Conservation (phyloP, 2,329 filamentous ascomycete species). For the Penicillium sp. region DNA sequence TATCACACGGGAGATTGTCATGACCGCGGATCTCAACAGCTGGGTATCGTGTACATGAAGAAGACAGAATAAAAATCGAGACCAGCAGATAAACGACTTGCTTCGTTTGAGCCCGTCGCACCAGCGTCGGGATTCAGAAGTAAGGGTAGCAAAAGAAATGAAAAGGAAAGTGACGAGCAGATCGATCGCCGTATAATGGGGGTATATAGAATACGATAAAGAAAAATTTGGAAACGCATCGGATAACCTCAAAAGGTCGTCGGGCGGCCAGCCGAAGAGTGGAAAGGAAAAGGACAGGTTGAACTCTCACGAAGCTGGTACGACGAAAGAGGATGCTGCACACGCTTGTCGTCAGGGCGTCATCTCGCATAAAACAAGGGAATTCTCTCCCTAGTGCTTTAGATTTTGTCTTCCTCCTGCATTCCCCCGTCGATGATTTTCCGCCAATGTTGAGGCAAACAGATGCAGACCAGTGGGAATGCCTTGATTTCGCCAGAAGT, state of each 20-base stretch:
- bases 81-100: constrained; percentile 9
- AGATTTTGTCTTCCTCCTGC: constrained; percentile 26
- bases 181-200: constrained; percentile 26
- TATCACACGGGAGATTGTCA: neutral
- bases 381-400: constrained; percentile 14
- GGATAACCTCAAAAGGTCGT: neutral
- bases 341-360: constrained; percentile 41
- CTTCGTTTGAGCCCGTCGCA: constrained; percentile 16
- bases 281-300: constrained; percentile 8
- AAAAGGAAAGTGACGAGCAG: constrained; percentile 20
- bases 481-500: constrained; percentile 87
- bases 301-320: constrained; percentile 13
- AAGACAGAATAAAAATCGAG: constrained; percentile 19
- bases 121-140: constrained; percentile 22
- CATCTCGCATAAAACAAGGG: constrained; percentile 27
- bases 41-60: constrained; percentile 16
- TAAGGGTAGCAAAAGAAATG: constrained; percentile 4
- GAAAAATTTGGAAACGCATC: constrained; percentile 19
- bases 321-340: constrained; percentile 21
- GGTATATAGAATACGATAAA: constrained; percentile 31
- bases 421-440: constrained; percentile 90
- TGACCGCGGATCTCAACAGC: constrained; percentile 6
- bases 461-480: constrained; percentile 95
- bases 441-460: constrained; percentile 90
- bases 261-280: constrained; percentile 14